Conservation (phyloP, 139 green algal species). For the Chlamydomonas applanata region DNA sequence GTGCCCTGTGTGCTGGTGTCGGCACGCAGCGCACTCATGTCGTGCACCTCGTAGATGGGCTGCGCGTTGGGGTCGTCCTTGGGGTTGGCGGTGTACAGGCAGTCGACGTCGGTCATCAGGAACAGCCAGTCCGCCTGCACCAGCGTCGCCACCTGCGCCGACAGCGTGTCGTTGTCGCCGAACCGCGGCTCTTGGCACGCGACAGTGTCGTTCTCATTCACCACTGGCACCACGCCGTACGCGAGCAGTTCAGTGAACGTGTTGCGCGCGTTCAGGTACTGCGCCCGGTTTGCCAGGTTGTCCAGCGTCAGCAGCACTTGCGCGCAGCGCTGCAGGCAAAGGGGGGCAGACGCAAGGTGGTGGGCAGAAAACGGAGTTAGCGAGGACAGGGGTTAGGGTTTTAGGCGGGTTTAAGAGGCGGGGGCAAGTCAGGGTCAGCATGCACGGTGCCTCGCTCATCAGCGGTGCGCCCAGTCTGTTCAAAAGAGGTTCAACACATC, state of each 20-base stretch:
- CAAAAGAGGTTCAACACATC: too few relatives aligned
- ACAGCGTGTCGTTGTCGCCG: constrained; percentile 90
- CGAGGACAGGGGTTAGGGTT: too few relatives aligned
- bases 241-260: constrained; percentile 79
- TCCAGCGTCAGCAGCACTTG: constrained; percentile 87
- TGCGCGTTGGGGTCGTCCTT: constrained; percentile 43
- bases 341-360: too few relatives aligned
- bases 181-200: constrained; percentile 76
- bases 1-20: constrained; percentile 49
- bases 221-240: constrained; percentile 72
- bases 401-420: too few relatives aligned
- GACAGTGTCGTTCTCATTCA: constrained; percentile 82
- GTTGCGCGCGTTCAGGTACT: constrained; percentile 80
- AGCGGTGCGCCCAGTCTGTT: too few relatives aligned
- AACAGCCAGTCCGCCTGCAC: constrained; percentile 85
- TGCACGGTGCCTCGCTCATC: too few relatives aligned
- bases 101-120: constrained; percentile 85
- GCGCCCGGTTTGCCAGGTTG: constrained; percentile 68
- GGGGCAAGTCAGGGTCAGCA: too few relatives aligned
- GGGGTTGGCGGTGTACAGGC: constrained; percentile 71
- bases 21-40: background rate
- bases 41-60: constrained; percentile 69
- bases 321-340: too few relatives aligned
- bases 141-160: constrained; percentile 71
- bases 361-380: too few relatives aligned